Base-by-base conservation (phyloP, 768 basidiomycete species). In the Termitomyces sp. region DNA sequence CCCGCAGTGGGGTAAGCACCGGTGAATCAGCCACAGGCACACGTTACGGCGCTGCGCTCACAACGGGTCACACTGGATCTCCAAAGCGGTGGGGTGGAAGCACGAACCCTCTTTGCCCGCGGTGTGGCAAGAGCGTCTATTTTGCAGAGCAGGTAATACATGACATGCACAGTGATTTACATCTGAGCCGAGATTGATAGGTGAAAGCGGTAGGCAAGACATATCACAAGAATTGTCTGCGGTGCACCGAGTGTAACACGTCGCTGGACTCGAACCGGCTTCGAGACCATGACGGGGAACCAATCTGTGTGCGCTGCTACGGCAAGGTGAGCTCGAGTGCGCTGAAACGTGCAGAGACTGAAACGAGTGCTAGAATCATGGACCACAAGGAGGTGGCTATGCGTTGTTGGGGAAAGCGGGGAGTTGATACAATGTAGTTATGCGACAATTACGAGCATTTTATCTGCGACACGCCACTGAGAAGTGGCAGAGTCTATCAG, bases 131-230 rank as follows among this genome's bases (percentile, higher is more conserved):
- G 78, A 86, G 80, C 54, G 91, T 94, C 10, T 94, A 89, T 73
- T 93, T 93, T 67, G 91, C 91, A 14, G 91, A 93, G 70, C 89
- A 91, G 81, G 89, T 85, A 49, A 67, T 36, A 33, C 1, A 28
- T 18, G 14, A 40, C 46, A 12, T 43, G 28, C 1, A 28, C 40
- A 28, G 13, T 57, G 50, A 44, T 58, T 47, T 10, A 59, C 26
- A 52, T 54, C 41, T 56, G 57, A 60, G 35, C 23, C 41, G 38
- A n/a, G n/a, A 52, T 36, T 14, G n/a, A 48, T 62, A 91, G 90
- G 84, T 89, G 59, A 91, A 89, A 70, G 91, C 91, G 1, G 80
- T 89, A 14, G 88, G 88, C 8, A 88, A 90, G 76, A 89, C 86
- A 16, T 93, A 78, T 72, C 91, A 93, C 63, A 91, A 89, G 66